Base-by-base conservation (phyloP, 352 stramenopile genomes). In the Phytophthora constricta region DNA sequence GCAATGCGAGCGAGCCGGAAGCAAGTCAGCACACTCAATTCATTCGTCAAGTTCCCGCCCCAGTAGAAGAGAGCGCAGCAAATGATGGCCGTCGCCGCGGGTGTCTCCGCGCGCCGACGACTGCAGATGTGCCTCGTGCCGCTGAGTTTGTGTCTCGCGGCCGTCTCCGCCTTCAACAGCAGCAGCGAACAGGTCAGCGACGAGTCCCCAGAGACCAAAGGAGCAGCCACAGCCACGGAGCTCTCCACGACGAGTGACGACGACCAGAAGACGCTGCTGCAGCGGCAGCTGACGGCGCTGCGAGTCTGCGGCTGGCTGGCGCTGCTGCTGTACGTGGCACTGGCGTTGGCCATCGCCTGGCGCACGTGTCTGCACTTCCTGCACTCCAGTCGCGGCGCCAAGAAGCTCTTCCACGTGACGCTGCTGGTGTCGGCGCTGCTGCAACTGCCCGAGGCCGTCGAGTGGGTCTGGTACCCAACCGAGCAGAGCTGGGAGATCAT, bases 361-460 rank as follows among this genome's bases (percentile, higher is more conserved):
- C 89, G 89, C 67, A 80, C 81, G 11, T 60, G 67, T 23, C 73
- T 86, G 50, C 88, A 95, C 65, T 84, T 92, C 43, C 62, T 74
- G 22, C 58, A 80, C 74, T 71, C 70, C 53, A 91, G 76, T 64
- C 74, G 70, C 10, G 41, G 60, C 27, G 71, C 74, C 55, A 94
- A 94, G 65, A 80, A 86, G 54, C 33, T 77, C 13, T 95, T 96
- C 66, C 88, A 96, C 73, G 22, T 90, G 37, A 77, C 84, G 47
- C 71, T 96, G 27, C 74, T 96, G 33, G 56, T 74, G 5, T 79
- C 84, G 39, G 84, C 89, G 51, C 65, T 87, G 16, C 65, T 93
- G 51, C 87, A 89, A 55, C 52, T 96, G 13, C 85, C 86, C 11
- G 76, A 90, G 43, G 76, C 83, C 16, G 62, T 91, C 31, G 64